Percentiles rank a stretch among this genome's conserved stretches.
phyloP scores from a whole-genome alignment of 2,329 filamentous ascomycete genomes.

The Dactylonectria estremocensis region DNA sequence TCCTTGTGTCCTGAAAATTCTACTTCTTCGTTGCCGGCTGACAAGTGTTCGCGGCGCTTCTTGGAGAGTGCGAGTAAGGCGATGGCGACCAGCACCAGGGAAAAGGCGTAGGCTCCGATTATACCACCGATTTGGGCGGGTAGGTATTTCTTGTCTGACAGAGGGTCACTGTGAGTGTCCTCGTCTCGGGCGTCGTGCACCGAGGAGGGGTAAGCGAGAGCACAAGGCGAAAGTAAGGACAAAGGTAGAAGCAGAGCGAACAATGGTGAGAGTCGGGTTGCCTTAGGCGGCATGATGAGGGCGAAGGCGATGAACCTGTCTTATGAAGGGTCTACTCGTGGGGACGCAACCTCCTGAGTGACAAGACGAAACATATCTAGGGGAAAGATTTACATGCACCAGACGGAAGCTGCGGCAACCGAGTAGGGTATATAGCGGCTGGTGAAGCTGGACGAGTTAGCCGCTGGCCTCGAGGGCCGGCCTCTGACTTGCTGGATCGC shows the following conservation, averaged over 20 bases:
- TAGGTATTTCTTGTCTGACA: conserved; percentile 75
- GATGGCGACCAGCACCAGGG: conserved; percentile 80
- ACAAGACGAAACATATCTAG: conserved; percentile 66
- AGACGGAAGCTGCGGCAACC: conserved; percentile 59
- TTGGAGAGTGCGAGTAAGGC: conserved; percentile 74
- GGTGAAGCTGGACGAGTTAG: conserved; percentile 63
- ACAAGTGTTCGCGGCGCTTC: conserved; percentile 67
- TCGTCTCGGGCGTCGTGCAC: conserved; percentile 47
- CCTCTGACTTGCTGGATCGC: conserved; percentile 59
- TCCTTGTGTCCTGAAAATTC: conserved; percentile 56
- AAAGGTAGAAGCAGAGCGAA: conserved; percentile 49
- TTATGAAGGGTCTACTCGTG: conserved; percentile 52
- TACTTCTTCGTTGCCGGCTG: conserved; percentile 67
- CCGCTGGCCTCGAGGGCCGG: conserved; percentile 57
- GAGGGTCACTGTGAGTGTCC: conserved; percentile 70
- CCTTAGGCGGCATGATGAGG: conserved; percentile 58
- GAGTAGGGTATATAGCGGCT: conserved; percentile 71
- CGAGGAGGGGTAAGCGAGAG: conserved; percentile 49
- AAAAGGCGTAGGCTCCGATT: conserved; percentile 85
- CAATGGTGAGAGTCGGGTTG: conserved; percentile 45
- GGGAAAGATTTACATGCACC: conserved; percentile 62
- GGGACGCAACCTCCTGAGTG: conserved; percentile 61
- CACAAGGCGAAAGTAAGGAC: conserved; percentile 47
- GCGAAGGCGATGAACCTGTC: conserved; percentile 45
- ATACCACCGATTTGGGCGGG: conserved; percentile 89